Percentiles rank a stretch among this genome's conserved stretches.
These are phyloP conservation scores for Mycothermus thermophilus DNA, from an alignment of 495 filamentous ascomycete species.

Conservation along the genomic window DNA sequence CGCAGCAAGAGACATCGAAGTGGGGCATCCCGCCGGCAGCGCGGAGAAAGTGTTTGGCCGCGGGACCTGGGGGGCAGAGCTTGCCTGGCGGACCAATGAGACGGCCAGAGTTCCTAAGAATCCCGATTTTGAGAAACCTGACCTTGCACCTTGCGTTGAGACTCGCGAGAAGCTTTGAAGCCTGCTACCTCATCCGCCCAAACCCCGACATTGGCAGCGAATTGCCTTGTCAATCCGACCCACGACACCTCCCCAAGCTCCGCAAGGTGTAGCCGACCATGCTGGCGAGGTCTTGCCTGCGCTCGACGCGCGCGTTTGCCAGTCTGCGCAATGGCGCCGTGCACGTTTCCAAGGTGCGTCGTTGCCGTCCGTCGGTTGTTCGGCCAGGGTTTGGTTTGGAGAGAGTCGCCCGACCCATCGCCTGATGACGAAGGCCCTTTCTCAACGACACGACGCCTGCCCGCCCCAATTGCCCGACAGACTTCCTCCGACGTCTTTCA, in stretches of 20 bases:
- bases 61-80: background rate
- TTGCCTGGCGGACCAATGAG: constrained; percentile 19
- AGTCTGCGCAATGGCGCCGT: constrained; percentile 49
- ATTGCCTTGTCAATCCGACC: constrained; percentile 26
- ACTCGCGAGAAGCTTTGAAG: constrained; percentile 18
- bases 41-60: constrained; percentile 18
- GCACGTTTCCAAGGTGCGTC: constrained; percentile 46
- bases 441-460: constrained; percentile 5
- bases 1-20: no score
- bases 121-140: constrained; percentile 27
- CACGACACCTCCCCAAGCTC: constrained; percentile 25
- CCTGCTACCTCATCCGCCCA: constrained; percentile 12
- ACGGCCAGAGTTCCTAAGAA: constrained; percentile 24
- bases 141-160: constrained; percentile 14
- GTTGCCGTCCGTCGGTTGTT: constrained; percentile 8
- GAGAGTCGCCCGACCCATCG: background rate
- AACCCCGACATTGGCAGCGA: constrained; percentile 26
- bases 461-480: no score
- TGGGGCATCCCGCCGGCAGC: background rate
- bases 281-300: constrained; percentile 75
- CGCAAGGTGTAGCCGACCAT: constrained; percentile 46
- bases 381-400: background rate
- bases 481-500: no score
- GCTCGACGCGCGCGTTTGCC: constrained; percentile 64
- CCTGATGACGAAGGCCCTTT: no score